Percentiles rank a stretch among this genome's conserved stretches.
Evolutionary conservation across 495 filamentous ascomycete species (phyloP).

Genomic region (Lentithecium fluviatile): DNA sequence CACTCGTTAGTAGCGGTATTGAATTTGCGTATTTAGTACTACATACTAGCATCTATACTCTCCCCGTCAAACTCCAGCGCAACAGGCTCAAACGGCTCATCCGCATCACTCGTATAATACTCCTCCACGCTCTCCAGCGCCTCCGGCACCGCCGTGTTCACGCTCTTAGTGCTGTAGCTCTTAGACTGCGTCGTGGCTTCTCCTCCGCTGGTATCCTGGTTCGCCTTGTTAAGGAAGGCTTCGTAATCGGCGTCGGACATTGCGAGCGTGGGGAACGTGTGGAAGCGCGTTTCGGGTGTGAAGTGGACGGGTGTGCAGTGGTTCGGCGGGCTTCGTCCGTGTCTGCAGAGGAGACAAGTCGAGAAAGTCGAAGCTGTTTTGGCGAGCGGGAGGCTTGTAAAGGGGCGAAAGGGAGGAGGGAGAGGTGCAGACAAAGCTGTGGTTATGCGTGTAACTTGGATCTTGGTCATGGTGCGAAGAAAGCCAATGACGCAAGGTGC

Average conservation of each 20-base stretch:
- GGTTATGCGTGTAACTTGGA: background rate
- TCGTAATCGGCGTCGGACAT: conserved; percentile 83
- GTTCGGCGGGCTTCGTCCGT: no score
- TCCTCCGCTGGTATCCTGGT: conserved; percentile 58
- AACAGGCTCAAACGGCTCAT: conserved; percentile 81
- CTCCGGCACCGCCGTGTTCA: conserved; percentile 58
- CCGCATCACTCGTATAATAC: conserved; percentile 75
- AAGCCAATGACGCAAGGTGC: conserved; percentile 22
- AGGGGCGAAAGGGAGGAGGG: background rate
- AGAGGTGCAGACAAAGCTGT: no score
- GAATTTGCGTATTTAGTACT: background rate
- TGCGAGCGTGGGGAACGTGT: conserved; percentile 31
- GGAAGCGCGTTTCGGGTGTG: conserved; percentile 30
- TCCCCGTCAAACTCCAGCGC: conserved; percentile 60
- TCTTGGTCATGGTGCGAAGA: conserved; percentile 19
- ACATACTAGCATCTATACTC: conserved; percentile 38
- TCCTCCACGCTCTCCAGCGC: conserved; percentile 57
- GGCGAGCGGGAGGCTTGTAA: no score
- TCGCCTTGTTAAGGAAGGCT: conserved; percentile 81
- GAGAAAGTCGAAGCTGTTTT: no score
- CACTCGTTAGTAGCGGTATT: conserved; percentile 3
- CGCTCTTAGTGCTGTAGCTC: conserved; percentile 38
- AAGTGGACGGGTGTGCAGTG: no score
- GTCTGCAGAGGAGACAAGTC: no score
- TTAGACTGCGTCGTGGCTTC: conserved; percentile 33